phyloP scores from a whole-genome alignment of 306 rosid genomes.

The Lathyrus sativus region DNA sequence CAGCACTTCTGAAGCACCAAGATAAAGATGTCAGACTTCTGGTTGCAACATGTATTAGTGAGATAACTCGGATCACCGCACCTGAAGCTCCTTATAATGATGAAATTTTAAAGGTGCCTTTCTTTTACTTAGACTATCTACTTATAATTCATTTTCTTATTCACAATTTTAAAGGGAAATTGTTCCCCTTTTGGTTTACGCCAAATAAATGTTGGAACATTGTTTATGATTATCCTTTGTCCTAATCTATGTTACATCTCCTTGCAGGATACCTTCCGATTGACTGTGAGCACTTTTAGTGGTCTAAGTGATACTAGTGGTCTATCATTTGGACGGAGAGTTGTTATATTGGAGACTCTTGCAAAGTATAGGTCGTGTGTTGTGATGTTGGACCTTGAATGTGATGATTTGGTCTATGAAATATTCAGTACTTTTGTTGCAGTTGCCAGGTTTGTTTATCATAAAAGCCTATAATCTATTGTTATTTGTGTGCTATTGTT shows the following conservation, averaged over 20 bases:
- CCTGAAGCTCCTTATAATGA: constrained; percentile 97
- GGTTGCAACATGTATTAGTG: constrained; percentile 91
- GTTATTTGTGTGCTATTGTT: constrained; percentile 11
- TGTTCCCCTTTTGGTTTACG: not conserved
- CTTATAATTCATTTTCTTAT: constrained; percentile 20
- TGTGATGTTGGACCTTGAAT: constrained; percentile 98
- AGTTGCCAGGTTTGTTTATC: constrained; percentile 80
- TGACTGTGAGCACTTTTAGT: constrained; percentile 87
- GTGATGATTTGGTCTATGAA: constrained; percentile 87
- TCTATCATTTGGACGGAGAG: constrained; percentile 95
- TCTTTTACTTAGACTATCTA: constrained; percentile 26
- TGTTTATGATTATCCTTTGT: constrained; percentile 29
- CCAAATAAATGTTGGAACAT: constrained; percentile 13
- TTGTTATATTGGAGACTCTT: constrained; percentile 94
- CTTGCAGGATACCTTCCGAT: constrained; percentile 82
- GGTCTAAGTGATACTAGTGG: constrained; percentile 89
- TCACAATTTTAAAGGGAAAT: constrained; percentile 20
- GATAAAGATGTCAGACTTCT: constrained; percentile 96
- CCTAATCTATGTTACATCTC: constrained; percentile 41
- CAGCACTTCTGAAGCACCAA: constrained; percentile 89
- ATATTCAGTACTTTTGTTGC: constrained; percentile 86
- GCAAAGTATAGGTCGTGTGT: constrained; percentile 98
- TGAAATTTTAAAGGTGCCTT: constrained; percentile 80
- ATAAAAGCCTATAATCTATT: constrained; percentile 15
- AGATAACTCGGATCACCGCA: constrained; percentile 97